phyloP scores from a whole-genome alignment of 2,329 filamentous ascomycete genomes.

The Sclerotinia minor region DNA sequence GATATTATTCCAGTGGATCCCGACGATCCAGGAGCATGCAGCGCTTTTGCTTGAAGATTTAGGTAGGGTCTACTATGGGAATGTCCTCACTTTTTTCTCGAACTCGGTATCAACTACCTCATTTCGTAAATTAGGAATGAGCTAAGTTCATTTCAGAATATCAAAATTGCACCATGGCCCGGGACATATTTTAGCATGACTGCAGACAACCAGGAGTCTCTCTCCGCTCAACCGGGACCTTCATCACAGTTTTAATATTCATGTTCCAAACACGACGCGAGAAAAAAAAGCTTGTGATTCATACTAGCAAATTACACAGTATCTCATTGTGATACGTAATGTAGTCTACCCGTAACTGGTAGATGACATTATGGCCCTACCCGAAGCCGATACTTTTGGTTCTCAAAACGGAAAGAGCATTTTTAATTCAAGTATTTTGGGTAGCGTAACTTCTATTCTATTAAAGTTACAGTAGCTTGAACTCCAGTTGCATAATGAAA shows the following conservation, averaged over 20 bases:
- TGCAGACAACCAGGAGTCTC: not conserved
- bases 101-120: too few relatives aligned
- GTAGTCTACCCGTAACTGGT: not conserved
- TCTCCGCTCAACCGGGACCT: not conserved
- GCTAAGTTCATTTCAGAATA: too few relatives aligned
- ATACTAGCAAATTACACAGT: not conserved
- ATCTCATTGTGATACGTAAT: not conserved
- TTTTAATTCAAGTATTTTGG: too few relatives aligned
- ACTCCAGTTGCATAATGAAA: not conserved
- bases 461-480: not conserved
- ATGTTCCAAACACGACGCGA: not conserved
- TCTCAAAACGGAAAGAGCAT: not conserved
- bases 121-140: too few relatives aligned
- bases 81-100: too few relatives aligned
- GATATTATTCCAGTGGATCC: too few relatives aligned
- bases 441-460: not conserved
- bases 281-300: not conserved
- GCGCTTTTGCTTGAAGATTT: too few relatives aligned
- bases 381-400: not conserved
- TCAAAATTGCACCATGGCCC: too few relatives aligned
- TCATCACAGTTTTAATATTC: not conserved
- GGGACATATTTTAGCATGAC: not conserved
- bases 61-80: too few relatives aligned
- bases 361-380: not conserved
- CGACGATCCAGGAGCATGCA: too few relatives aligned